Evolutionary conservation across 352 stramenopile genomes (phyloP), one percentile per base, ranked within the genome.

Genomic region (Pythium aquatile): DNA sequence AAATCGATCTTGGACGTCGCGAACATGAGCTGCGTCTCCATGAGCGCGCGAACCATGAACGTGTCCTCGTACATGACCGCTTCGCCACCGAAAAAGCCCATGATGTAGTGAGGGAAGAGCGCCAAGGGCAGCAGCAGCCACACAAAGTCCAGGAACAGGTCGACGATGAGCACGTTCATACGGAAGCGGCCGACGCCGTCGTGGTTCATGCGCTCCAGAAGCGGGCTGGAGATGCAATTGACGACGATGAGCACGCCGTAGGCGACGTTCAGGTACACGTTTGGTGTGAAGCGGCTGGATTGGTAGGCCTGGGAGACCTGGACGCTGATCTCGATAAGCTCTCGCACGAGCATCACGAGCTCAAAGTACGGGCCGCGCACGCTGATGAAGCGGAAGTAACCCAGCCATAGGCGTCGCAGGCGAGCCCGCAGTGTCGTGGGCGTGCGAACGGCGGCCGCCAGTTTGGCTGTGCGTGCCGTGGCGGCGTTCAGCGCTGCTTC

Each of bases 331-430:
- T 75, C 63, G 5, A 69, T 10, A 4, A 69, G 14, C 32, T 75
- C 68, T 8, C 64, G 63, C 30, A 42, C 16, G 51, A 74, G 54
- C 33, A 71, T 52, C 14, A 71, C 52, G 2, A 58, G 2, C 14
- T 74, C 68, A 55, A 74, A 74, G 59, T 63, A 68, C 32, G 30
- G 55, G 6, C 68, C 63, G 3, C 59, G 53, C 17, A 74, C 63
- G 28, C 54, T 58, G 33, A 61, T 28, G 28, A 68, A 20, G 16
- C 37, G 26, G 5, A 46, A 26, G 39, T 57, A 59, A 3, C n/a
- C 11, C 0, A 28, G 14, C 57, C 46, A 52, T 3, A 65, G 10
- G 8, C 39, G 37, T 4, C 30, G 40, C 13, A 62, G 0, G 5
- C 10, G 28, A n/a, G 29, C 24, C 1, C 11, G 11, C 5, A 30